A percentile compares a stretch with the other conserved stretches of the same genome.
Conservation (phyloP, 2,329 filamentous ascomycete species). For the Myrmaecium sp. region DNA sequence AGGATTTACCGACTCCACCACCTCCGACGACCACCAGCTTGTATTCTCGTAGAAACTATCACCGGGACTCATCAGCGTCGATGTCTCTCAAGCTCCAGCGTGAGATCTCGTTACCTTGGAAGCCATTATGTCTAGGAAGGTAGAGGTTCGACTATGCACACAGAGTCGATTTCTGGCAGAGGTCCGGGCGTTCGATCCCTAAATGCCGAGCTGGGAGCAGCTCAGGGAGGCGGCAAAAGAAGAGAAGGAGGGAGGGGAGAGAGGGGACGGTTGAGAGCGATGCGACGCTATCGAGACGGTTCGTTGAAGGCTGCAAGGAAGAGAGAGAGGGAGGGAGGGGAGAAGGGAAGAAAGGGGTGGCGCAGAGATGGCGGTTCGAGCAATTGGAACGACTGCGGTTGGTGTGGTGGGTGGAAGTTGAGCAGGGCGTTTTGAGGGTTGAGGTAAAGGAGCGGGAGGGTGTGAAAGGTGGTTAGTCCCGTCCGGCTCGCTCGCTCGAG, state of each 20-base stretch:
- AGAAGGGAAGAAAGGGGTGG: constrained; percentile 1
- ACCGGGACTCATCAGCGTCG: constrained; percentile 2
- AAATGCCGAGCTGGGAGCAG: background rate
- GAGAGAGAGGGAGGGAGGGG: background rate
- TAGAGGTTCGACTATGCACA: too few species aligned
- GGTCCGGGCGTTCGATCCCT: constrained; percentile 2
- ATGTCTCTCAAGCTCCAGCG: background rate
- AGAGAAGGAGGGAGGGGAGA: too few species aligned
- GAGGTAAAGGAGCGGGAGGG: too few species aligned
- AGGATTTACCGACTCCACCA: constrained; percentile 97
- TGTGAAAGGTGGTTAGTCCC: too few species aligned
- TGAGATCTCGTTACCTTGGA: constrained; percentile 16
- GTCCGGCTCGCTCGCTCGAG: too few species aligned
- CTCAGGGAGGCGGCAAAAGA: constrained; percentile 1
- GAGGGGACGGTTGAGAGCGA: too few species aligned
- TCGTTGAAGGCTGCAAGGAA: background rate
- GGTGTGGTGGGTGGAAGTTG: constrained; percentile 2
- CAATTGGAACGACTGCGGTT: constrained; percentile 3
- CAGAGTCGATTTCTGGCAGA: constrained; percentile 1
- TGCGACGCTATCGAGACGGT: too few species aligned
- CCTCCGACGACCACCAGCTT: constrained; percentile 79
- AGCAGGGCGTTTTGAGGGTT: too few species aligned
- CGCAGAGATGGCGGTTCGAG: background rate
- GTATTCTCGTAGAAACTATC: constrained; percentile 35
- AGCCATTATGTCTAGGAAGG: constrained; percentile 15